Conservation (phyloP, 2,329 filamentous ascomycete species). For the Emmonsia crescens region DNA sequence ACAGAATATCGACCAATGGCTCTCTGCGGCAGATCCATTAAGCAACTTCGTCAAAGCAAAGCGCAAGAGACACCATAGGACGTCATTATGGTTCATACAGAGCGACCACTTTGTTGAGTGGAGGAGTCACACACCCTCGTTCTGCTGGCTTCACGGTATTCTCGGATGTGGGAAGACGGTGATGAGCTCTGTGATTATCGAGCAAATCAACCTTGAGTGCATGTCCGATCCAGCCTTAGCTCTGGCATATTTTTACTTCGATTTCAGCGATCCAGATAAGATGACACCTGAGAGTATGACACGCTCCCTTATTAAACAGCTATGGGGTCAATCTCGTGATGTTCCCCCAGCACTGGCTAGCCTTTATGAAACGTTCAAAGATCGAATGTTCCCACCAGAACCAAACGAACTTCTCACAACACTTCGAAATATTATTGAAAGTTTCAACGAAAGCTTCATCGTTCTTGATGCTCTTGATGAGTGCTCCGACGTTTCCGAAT, state of each 20-base stretch:
- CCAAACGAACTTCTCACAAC: not conserved
- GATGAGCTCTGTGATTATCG: constrained; percentile 4
- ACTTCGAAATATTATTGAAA: constrained; percentile 3
- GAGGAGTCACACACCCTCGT: constrained; percentile 4
- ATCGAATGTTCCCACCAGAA: constrained; percentile 7
- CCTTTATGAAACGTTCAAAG: constrained; percentile 1
- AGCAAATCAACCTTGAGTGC: not conserved
- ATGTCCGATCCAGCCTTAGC: not conserved
- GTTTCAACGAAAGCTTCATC: constrained; percentile 6
- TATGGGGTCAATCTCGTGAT: not conserved
- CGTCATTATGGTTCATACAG: constrained; percentile 9
- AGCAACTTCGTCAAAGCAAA: constrained; percentile 10
- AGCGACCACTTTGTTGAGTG: constrained; percentile 5
- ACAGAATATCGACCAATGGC: not conserved
- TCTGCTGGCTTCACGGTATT: constrained; percentile 11
- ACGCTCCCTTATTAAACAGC: constrained; percentile 9
- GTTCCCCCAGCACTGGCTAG: not conserved
- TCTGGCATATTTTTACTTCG: constrained; percentile 15
- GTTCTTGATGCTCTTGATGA: constrained; percentile 16
- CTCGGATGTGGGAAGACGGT: constrained; percentile 10
- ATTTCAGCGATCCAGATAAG: constrained; percentile 13
- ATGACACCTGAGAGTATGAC: constrained; percentile 9
- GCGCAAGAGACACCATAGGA: constrained; percentile 5
- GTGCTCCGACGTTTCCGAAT: constrained; percentile 5
- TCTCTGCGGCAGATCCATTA: constrained; percentile 7